Evolutionary conservation across 441 rosid species (phyloP).

Genomic region (Gossypium trilobum): DNA sequence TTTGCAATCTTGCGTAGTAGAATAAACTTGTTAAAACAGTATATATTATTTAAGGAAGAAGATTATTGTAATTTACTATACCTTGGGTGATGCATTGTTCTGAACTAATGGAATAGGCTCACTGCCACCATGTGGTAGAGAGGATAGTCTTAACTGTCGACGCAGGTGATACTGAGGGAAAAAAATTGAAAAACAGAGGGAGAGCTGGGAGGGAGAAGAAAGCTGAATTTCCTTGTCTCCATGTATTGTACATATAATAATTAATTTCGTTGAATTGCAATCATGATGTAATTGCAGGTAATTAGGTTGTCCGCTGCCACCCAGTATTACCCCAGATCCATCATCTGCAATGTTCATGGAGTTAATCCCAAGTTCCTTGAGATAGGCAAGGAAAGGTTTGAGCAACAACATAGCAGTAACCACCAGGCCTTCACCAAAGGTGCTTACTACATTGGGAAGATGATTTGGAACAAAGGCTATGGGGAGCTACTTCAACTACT

Average conservation of each 20-base stretch:
- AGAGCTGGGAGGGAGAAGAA: neutral
- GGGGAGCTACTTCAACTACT: slow-evolving; percentile 74
- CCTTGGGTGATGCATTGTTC: neutral
- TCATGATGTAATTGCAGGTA: slow-evolving; percentile 41
- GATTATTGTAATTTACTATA: neutral
- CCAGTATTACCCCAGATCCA: slow-evolving; percentile 72
- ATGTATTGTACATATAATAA: neutral
- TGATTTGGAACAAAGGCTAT: slow-evolving; percentile 97
- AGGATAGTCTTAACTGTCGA: neutral
- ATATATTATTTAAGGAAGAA: neutral
- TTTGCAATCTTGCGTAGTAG: neutral
- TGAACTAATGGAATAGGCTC: neutral
- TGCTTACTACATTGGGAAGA: slow-evolving; percentile 82
- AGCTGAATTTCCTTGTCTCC: neutral
- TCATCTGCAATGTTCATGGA: slow-evolving; percentile 86
- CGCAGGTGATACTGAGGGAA: neutral
- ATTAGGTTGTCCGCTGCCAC: slow-evolving; percentile 91
- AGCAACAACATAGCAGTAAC: slow-evolving; percentile 44
- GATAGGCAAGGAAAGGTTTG: slow-evolving; percentile 57
- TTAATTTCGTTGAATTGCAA: slow-evolving; percentile 6
- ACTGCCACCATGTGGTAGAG: neutral
- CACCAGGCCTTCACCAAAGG: slow-evolving; percentile 55
- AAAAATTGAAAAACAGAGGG: neutral
- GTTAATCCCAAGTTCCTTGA: slow-evolving; percentile 89
- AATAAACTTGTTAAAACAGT: neutral